These are phyloP conservation scores for Silene latifolia DNA, from an alignment of 148 eudicot genomes.

Conservation along the genomic window DNA sequence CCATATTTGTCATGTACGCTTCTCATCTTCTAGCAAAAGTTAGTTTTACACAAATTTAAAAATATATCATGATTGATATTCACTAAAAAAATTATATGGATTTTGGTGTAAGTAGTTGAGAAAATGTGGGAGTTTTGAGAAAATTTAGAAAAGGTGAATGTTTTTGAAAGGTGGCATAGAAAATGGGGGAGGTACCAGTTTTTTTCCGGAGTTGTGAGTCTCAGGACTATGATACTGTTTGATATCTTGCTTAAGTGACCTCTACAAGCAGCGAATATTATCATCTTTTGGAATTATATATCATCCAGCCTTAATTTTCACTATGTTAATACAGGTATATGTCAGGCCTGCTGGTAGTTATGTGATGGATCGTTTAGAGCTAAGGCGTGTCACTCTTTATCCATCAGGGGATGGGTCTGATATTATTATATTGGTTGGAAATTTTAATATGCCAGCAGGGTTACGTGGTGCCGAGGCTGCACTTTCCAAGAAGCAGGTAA, in stretches of 20 bases:
- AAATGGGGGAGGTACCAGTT: too few relatives aligned
- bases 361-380: slow-evolving; percentile 88
- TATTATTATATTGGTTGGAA: slow-evolving; percentile 60
- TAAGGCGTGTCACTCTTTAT: slow-evolving; percentile 65
- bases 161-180: too few relatives aligned
- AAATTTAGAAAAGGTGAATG: too few relatives aligned
- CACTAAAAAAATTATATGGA: too few relatives aligned
- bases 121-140: too few relatives aligned
- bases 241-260: not conserved
- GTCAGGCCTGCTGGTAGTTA: slow-evolving; percentile 99
- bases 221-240: not conserved
- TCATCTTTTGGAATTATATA: not conserved
- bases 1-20: too few relatives aligned
- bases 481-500: slow-evolving; percentile 67
- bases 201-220: not conserved
- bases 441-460: slow-evolving; percentile 79
- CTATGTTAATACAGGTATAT: slow-evolving; percentile 56
- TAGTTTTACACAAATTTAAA: too few relatives aligned
- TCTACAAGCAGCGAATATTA: not conserved
- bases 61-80: too few relatives aligned
- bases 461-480: slow-evolving; percentile 87
- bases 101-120: too few relatives aligned
- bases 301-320: not conserved
- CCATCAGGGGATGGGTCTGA: slow-evolving; percentile 61
- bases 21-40: too few relatives aligned